Base-by-base conservation (phyloP, 208 protist genomes). In the Leishmania arabica region DNA sequence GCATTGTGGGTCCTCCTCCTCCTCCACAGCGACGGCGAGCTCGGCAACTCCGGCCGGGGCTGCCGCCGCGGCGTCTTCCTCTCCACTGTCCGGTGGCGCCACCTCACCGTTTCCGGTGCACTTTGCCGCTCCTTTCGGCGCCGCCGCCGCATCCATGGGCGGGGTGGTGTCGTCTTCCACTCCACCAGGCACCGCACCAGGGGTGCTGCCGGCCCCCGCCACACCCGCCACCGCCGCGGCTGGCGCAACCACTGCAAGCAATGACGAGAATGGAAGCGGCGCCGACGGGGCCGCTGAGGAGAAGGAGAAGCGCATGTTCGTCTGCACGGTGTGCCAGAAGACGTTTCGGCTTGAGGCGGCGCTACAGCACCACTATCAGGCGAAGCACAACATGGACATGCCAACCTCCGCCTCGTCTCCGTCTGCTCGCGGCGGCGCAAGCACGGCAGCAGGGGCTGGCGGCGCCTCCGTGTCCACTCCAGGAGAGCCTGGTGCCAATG, bases 341-440 rank as follows among this genome's bases (percentile, higher is more conserved):
- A 91, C 89, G 34, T 98, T 98, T 74, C 90, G 95, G 19, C 80
- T 98, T 2, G 93, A 98, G 86, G 93, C 95, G 24, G 95, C 95
- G 24, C 84, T 98, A 69, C 91, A 93, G 78, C 95, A 98, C 75
- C 95, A 98, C 86, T 97, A 97, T 69, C 91, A 94, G 80, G 92
- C 93, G 4, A 98, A 98, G 84, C 95, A 98, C 80, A 95, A 95
- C 85, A 95, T 96, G 88, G 90, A 94, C 17, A 93, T 95, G 89
- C 90, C 94, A 1, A 68, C 73, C 37, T 54, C 78, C 58, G 31
- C n/a, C 40, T 58, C 69, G 21, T 17, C 68, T n/a, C 24, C 7
- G 42, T 19, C 68, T 72, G 2, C 42, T 34, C 68, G 21, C 21
- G 45, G 42, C 34, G 74, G 75, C n/a, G 27, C 17, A 71, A 78